Base-by-base conservation (phyloP, 2,329 filamentous ascomycete genomes). In the Chrysoporthe austroafricana region DNA sequence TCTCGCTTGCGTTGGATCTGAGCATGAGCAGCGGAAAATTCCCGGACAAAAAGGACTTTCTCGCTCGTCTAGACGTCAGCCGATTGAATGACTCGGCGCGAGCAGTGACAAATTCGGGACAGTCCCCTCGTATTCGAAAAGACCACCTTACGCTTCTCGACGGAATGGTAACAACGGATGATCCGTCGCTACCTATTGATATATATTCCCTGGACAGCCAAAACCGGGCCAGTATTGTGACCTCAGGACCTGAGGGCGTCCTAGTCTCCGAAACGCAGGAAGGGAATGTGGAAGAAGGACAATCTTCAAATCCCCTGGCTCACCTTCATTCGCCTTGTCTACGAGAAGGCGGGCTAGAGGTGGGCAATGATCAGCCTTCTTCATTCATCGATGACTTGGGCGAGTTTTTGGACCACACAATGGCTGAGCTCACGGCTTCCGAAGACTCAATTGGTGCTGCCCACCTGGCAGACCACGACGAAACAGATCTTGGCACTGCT, bases 1-100 rank as follows among this genome's bases (percentile, higher is more conserved):
- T 83, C 4, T 80, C 81, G 4, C 76, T 83, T 72, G 80, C 80
- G 2, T 77, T 83, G 74, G 80, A 82, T 60, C 74, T 82, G 39
- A 80, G 79, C 26, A 76, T 83, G n/a, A 81, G 79, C 69, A 81
- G 81, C 64, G 79, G 79, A 1, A 75, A 79, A 0, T 68, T 82
- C 0, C 79, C 78, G 0, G 78, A 79, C 52, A 79, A 82, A 60
- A 76, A 77, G 0, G 80, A 82, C 66, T 81, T 82, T 61, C 80
- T 79, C 1, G 77, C 77, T 13, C 79, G 76, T 39, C 73, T 82
- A 2, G 61, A 54, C 5, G 57, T n/a, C 7, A 14, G 3, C 57
- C 11, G 21, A 18, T 7, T 43, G 57, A 39, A 39, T 11, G n/a
- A 39, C n/a, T 60, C 57, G 34, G 32, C 34, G 13, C 50, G 14